Conservation (phyloP, 2,329 filamentous ascomycete species). For the Fusarium continuum region DNA sequence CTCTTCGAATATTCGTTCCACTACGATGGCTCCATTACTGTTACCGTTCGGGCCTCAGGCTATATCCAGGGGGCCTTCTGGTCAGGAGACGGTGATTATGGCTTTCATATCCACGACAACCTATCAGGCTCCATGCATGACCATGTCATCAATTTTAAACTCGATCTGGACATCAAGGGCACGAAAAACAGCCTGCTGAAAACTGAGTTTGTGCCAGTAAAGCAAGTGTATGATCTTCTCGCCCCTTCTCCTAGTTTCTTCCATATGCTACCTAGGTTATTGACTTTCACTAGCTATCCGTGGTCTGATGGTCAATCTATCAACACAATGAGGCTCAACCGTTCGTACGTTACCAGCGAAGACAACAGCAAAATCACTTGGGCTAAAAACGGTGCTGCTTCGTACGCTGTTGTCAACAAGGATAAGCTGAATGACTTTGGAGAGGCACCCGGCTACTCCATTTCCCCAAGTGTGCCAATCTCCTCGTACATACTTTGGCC, state of each 20-base stretch:
- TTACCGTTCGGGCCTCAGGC: constrained; percentile 62
- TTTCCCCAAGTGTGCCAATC: constrained; percentile 15
- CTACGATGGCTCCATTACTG: constrained; percentile 60
- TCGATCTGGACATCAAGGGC: constrained; percentile 62
- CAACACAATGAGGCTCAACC: constrained; percentile 62
- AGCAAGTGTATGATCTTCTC: neutral
- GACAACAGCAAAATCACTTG: constrained; percentile 58
- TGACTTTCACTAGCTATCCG: constrained; percentile 37
- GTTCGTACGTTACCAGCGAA: constrained; percentile 54
- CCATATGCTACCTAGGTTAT: fast-evolving
- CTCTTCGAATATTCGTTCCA: constrained; percentile 61
- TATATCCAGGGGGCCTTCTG: constrained; percentile 63
- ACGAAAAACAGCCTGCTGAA: constrained; percentile 56
- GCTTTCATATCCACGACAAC: constrained; percentile 59
- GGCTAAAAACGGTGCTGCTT: constrained; percentile 56
- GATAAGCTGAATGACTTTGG: constrained; percentile 59
- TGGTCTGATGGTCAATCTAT: constrained; percentile 58
- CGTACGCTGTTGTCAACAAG: constrained; percentile 62
- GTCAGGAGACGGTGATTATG: constrained; percentile 58
- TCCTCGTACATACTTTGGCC: neutral
- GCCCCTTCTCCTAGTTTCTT: too few relatives aligned
- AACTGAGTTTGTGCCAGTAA: constrained; percentile 43
- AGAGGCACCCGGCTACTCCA: constrained; percentile 57
- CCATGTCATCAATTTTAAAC: constrained; percentile 65
- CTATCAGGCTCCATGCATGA: constrained; percentile 63